phyloP scores from a whole-genome alignment of 1,139 yeast genomes.

The Saccharomyces hybrid region DNA sequence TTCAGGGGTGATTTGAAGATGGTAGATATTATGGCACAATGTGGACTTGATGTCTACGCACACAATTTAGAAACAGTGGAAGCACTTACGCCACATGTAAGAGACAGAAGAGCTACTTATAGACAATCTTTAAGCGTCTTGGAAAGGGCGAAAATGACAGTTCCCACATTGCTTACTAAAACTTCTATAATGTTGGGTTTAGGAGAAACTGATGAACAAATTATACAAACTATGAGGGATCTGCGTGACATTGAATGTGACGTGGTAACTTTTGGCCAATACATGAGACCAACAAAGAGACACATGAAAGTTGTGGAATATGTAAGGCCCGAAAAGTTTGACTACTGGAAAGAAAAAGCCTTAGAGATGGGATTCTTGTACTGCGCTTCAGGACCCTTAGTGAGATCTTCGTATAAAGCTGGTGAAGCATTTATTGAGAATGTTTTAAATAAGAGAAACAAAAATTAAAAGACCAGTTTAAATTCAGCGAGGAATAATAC shows the following conservation, averaged over 20 bases:
- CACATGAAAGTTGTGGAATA: slow-evolving; percentile 98
- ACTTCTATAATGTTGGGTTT: slow-evolving; percentile 95
- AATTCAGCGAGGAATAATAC: too few species aligned
- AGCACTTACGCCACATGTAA: slow-evolving; percentile 84
- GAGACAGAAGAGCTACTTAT: slow-evolving; percentile 95
- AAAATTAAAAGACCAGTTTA: background rate
- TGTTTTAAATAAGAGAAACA: slow-evolving; percentile 67
- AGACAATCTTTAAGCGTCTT: slow-evolving; percentile 78
- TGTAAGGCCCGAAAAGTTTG: slow-evolving; percentile 90
- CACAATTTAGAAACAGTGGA: slow-evolving; percentile 97
- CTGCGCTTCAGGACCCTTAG: slow-evolving; percentile 96
- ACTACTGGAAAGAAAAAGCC: slow-evolving; percentile 84
- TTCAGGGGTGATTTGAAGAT: slow-evolving; percentile 81
- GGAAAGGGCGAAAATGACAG: slow-evolving; percentile 68
- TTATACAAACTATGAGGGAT: slow-evolving; percentile 65
- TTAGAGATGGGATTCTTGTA: slow-evolving; percentile 81
- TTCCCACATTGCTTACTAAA: slow-evolving; percentile 75
- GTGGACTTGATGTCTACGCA: slow-evolving; percentile 94
- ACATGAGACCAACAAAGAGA: slow-evolving; percentile 97
- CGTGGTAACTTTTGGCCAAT: slow-evolving; percentile 97
- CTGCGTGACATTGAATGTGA: slow-evolving; percentile 74
- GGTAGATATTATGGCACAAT: slow-evolving; percentile 71
- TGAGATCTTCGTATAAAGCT: slow-evolving; percentile 95
- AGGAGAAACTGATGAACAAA: slow-evolving; percentile 91
- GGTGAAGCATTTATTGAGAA: slow-evolving; percentile 97